Conservation (phyloP, 352 stramenopile species). For the Phytophthora nicotianae region DNA sequence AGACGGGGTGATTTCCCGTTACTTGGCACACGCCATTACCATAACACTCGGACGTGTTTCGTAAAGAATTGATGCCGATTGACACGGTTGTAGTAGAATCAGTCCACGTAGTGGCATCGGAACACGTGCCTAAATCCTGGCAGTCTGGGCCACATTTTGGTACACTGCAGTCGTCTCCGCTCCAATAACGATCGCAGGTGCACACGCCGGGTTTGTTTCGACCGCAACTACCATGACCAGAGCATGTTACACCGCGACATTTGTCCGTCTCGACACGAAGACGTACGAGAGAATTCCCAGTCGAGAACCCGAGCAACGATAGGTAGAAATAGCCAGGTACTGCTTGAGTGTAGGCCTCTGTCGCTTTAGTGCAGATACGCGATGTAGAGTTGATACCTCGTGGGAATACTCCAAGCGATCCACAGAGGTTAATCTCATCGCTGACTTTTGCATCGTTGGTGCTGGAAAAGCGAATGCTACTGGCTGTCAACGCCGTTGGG, state of each 20-base stretch:
- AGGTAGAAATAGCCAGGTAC: constrained; percentile 77
- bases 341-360: constrained; percentile 53
- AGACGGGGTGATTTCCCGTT: constrained; percentile 39
- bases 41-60: constrained; percentile 72
- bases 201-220: constrained; percentile 71
- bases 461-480: constrained; percentile 58
- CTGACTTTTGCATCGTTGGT: constrained; percentile 40
- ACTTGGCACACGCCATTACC: constrained; percentile 71
- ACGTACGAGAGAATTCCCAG: constrained; percentile 32
- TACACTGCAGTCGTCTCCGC: constrained; percentile 71
- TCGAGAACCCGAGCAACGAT: constrained; percentile 63
- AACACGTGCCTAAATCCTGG: constrained; percentile 60
- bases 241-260: constrained; percentile 67
- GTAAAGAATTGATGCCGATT: constrained; percentile 41
- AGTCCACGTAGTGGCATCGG: constrained; percentile 24
- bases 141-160: constrained; percentile 79
- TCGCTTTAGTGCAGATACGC: constrained; percentile 58
- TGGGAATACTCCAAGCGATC: constrained; percentile 66
- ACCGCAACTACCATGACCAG: constrained; percentile 60
- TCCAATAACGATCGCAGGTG: constrained; percentile 77
- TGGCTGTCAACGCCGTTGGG: constrained; percentile 56
- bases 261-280: constrained; percentile 68
- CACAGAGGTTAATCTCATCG: constrained; percentile 76
- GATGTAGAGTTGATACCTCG: constrained; percentile 60
- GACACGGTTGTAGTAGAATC: constrained; percentile 16